A percentile compares a stretch with the other conserved stretches of the same genome.
Evolutionary conservation across 164 flowering plant genomes (phyloP).

Genomic region (Nymphaea colorata): DNA sequence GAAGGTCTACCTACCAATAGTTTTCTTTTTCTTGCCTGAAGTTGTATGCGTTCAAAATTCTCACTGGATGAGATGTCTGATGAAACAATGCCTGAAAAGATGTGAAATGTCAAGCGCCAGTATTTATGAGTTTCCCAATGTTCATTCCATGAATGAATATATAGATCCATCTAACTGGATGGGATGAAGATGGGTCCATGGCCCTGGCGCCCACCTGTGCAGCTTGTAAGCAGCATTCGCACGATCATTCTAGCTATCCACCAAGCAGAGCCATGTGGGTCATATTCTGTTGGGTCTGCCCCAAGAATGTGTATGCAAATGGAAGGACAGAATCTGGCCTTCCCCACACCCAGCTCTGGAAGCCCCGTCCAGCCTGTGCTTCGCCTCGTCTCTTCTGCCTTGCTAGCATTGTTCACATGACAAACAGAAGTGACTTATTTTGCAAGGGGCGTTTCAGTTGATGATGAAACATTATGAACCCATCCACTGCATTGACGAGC

Average conservation of each 20-base stretch:
- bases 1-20: too few relatives aligned
- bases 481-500: neutral
- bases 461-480: neutral
- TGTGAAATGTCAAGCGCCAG: neutral
- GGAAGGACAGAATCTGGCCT: too few relatives aligned
- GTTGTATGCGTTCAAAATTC: neutral
- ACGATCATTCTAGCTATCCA: neutral
- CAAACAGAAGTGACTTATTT: neutral
- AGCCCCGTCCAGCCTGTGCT: too few relatives aligned
- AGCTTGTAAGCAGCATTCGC: neutral
- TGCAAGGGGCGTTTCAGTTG: neutral
- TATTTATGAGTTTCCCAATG: neutral
- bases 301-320: too few relatives aligned
- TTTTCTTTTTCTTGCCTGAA: too few relatives aligned
- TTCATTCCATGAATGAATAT: neutral
- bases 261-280: neutral
- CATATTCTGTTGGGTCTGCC: neutral
- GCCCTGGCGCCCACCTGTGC: neutral
- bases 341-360: too few relatives aligned
- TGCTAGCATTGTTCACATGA: neutral
- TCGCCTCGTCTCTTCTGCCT: neutral
- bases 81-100: neutral
- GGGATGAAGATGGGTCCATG: neutral
- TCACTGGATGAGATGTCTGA: neutral
- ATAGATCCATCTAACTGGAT: too few relatives aligned